Evolutionary conservation across 306 rosid genomes (phyloP).

Genomic region (Fragaria vesca): DNA sequence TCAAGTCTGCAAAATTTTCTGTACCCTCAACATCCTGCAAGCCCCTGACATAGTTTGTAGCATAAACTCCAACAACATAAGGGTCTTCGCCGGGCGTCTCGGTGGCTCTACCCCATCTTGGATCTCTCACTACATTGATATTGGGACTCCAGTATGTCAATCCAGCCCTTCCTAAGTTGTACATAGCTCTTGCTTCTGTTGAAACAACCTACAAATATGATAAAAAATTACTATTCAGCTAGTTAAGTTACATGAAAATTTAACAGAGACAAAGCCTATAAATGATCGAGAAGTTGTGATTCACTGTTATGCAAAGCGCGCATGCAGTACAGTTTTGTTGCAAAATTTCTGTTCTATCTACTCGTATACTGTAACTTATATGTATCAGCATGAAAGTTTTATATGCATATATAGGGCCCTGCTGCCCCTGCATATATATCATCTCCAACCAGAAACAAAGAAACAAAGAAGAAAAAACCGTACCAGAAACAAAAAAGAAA

Average conservation of each 20-base stretch:
- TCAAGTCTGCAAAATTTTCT: constrained; percentile 14
- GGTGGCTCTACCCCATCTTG: constrained; percentile 25
- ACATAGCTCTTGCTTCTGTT: constrained; percentile 63
- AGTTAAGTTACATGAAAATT: not conserved
- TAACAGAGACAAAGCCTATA: not conserved
- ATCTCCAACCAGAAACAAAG: not conserved
- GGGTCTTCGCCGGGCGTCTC: constrained; percentile 31
- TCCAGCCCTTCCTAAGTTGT: constrained; percentile 51
- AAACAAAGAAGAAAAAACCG: not conserved
- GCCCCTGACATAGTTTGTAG: constrained; percentile 23
- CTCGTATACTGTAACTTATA: not conserved
- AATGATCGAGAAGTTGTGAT: not conserved
- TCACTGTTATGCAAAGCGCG: not conserved
- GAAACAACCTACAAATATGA: constrained; percentile 13
- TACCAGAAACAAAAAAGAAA: not conserved
- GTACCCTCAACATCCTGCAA: constrained; percentile 28
- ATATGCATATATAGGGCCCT: too few species aligned
- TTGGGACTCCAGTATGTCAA: constrained; percentile 41
- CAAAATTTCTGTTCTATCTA: not conserved
- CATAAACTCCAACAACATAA: constrained; percentile 13
- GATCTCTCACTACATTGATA: constrained; percentile 25
- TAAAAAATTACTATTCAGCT: not conserved
- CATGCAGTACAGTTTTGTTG: not conserved
- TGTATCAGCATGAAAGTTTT: not conserved
- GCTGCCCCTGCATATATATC: not conserved